Evolutionary conservation across 192 early-diverging fungal genomes (phyloP).

Genomic region (Tieghemiomyces parasiticus): DNA sequence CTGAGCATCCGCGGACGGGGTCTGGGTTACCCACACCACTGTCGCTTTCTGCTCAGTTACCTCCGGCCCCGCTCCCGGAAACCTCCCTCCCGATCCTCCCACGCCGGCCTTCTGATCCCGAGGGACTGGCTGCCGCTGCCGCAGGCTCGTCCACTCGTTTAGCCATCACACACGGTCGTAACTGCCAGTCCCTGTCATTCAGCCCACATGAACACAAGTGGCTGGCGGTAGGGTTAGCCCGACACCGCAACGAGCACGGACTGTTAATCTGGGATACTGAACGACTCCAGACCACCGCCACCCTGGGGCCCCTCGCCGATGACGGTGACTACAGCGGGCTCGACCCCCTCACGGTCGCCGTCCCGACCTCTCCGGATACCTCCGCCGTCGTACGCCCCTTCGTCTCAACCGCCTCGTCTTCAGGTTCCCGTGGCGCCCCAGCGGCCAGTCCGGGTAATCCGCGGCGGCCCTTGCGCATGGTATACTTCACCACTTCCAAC

Average conservation of each 20-base stretch:
- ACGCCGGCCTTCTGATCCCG: not conserved
- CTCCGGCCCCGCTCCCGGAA: not conserved
- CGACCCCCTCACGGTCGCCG: not conserved
- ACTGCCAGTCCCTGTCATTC: not conserved
- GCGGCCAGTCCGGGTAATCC: too few species aligned
- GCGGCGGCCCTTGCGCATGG: not conserved
- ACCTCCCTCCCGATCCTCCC: not conserved
- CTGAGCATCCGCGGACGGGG: not conserved
- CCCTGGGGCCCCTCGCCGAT: too few species aligned
- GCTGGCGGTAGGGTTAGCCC: not conserved
- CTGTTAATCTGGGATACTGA: conserved; percentile 5
- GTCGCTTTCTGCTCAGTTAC: not conserved
- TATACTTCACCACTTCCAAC: not conserved
- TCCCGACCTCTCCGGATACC: not conserved
- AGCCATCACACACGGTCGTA: conserved; percentile 1
- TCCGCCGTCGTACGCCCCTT: too few species aligned
- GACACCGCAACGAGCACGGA: conserved; percentile 6
- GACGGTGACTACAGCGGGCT: not conserved
- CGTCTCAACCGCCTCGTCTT: not conserved
- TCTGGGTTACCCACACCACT: not conserved
- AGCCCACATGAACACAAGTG: not conserved
- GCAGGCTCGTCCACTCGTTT: not conserved
- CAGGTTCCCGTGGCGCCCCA: too few species aligned
- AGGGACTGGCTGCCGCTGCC: not conserved
- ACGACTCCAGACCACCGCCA: not conserved